Evolutionary conservation across 192 early-diverging fungal species (phyloP), one percentile per base, ranked within the genome.

Genomic region (Funneliformis geosporum): DNA sequence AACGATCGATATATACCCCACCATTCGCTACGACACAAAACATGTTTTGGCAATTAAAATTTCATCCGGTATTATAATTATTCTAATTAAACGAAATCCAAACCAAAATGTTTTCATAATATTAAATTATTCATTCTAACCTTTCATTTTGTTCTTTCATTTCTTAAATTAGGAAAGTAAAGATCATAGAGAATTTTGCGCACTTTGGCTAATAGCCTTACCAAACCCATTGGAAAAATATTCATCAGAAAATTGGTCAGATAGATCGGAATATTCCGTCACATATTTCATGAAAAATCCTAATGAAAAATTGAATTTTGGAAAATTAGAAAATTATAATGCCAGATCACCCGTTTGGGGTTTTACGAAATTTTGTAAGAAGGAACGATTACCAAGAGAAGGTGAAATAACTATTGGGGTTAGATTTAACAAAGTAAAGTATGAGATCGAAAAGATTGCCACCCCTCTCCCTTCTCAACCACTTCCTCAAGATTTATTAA

Each of bases 21-120:
- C 72, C 72, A 50, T 73, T 73, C 27, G 72, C 72, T 50, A 73
- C 72, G 2, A 33, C 72, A 27, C 27, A 46, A n/a, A 50, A 73
- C 55, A 73, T 59, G 46, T 73, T 73, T 73, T 73, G 72, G 72
- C 72, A 73, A 33, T n/a, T 73, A 16, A 59, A 73, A 73, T 73
- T 73, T 73, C 44, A 73, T 50, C 46, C 46, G 43, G 72, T 73
- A 73, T 55, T 25, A 64, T 68, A 18, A 8, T 18, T 68, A 40
- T 39, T 68, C 1, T 21, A 18, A 40, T 68, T 0, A 67, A 28
- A 7, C 4, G 8, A 33, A 38, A 68, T 16, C 1, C 6, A 12
- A 68, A n/a, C n/a, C n/a, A n/a, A n/a, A n/a, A 18, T 21, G 9
- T n/a, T 68, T 16, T 39, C 25, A 33, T 38, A 0, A 14, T 67